Evolutionary conservation across 208 protist genomes (phyloP).

Genomic region (Entamoeba dispar): DNA sequence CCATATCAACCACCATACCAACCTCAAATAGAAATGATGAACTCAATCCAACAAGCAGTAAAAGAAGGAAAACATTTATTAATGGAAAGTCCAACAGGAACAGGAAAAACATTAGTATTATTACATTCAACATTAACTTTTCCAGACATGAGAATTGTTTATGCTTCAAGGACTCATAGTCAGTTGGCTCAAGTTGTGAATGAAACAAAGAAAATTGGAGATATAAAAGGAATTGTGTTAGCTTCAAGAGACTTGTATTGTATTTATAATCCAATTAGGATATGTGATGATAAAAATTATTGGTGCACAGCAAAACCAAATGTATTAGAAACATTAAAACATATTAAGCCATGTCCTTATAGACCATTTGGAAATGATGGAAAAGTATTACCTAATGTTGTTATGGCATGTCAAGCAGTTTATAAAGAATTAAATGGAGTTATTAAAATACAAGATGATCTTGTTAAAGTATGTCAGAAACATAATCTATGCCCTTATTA

Average conservation of each 20-base stretch:
- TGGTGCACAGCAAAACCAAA: neutral
- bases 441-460: neutral
- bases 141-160: neutral
- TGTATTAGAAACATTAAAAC: neutral
- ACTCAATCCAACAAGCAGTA: neutral
- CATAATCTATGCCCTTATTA: slow-evolving; percentile 9
- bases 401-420: neutral
- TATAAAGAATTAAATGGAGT: neutral
- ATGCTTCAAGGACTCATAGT: slow-evolving; percentile 2
- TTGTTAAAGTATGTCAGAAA: neutral
- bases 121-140: neutral
- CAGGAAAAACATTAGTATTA: slow-evolving; percentile 8
- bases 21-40: neutral
- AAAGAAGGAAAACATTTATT: neutral
- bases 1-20: neutral
- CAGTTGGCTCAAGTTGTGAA: slow-evolving; percentile 2
- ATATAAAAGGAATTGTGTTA: neutral
- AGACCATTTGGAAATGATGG: neutral
- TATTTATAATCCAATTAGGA: neutral
- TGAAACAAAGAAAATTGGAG: neutral
- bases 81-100: slow-evolving; percentile 17
- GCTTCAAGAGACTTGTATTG: neutral
- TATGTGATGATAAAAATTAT: neutral
- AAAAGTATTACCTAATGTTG: neutral
- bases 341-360: neutral